Evolutionary conservation across 805 yeast species (phyloP).

Genomic region (Starmerella potacharoeniae): DNA sequence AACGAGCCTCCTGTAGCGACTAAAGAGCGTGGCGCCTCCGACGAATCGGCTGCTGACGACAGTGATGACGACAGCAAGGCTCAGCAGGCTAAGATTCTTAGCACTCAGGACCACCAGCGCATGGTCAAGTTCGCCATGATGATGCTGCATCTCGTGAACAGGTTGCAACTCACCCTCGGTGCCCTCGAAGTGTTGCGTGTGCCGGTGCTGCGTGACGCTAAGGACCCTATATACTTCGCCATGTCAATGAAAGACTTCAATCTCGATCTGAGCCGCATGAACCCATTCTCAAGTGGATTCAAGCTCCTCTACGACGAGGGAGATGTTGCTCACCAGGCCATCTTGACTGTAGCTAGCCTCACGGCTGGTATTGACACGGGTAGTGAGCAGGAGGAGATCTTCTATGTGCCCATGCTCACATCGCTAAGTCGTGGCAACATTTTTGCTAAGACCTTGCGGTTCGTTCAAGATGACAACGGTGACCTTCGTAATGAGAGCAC

Average conservation of each 20-base stretch:
- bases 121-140: slow-evolving; percentile 2
- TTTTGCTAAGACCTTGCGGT: slow-evolving; percentile 28
- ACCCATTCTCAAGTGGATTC: slow-evolving; percentile 33
- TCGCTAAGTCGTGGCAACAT: slow-evolving; percentile 29
- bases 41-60: neutral
- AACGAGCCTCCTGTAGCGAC: neutral
- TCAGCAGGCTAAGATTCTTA: slow-evolving; percentile 3
- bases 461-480: slow-evolving; percentile 22
- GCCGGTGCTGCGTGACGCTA: slow-evolving; percentile 17
- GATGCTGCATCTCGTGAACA: slow-evolving; percentile 29
- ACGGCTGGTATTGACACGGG: slow-evolving; percentile 28
- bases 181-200: slow-evolving; percentile 27
- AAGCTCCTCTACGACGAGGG: slow-evolving; percentile 27
- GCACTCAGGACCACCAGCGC: slow-evolving; percentile 9
- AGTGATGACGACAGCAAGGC: neutral
- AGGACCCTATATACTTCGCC: slow-evolving; percentile 21
- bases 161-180: slow-evolving; percentile 29
- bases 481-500: slow-evolving; percentile 23
- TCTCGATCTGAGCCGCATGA: slow-evolving; percentile 31
- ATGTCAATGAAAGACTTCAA: slow-evolving; percentile 28
- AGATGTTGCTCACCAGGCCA: slow-evolving; percentile 34
- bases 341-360: slow-evolving; percentile 28
- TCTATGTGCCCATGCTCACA: slow-evolving; percentile 32
- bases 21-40: neutral
- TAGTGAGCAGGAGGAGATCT: slow-evolving; percentile 29